These are phyloP conservation scores for Podospora appendiculata DNA, from an alignment of 495 filamentous ascomycete species.

Conservation along the genomic window DNA sequence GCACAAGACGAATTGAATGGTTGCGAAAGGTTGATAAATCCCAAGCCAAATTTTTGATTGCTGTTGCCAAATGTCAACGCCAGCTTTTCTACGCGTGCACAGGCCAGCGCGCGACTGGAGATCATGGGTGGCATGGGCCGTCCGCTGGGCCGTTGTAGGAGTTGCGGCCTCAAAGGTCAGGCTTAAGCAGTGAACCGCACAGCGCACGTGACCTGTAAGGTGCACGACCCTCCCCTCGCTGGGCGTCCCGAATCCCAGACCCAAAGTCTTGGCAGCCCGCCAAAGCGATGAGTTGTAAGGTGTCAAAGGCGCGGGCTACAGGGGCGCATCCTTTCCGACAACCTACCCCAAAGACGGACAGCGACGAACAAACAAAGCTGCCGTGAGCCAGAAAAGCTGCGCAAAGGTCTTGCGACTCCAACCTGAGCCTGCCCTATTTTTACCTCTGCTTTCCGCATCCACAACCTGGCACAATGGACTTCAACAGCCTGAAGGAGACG, in stretches of 20 bases:
- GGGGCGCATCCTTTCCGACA: not conserved
- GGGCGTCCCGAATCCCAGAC: not conserved
- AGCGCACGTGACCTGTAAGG: not conserved
- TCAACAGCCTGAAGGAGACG: constrained; percentile 74
- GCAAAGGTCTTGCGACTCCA: not conserved
- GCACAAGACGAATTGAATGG: constrained; percentile 16
- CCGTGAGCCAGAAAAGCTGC: not conserved
- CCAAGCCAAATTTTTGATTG: constrained; percentile 6
- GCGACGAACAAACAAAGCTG: not conserved
- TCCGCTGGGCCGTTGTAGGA: no score
- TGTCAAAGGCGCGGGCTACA: constrained; percentile 9
- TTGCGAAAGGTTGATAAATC: not conserved
- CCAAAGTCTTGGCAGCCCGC: not conserved
- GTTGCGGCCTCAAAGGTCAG: no score
- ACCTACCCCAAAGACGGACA: not conserved
- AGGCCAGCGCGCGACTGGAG: constrained; percentile 1
- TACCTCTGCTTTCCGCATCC: not conserved
- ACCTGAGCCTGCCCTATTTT: not conserved
- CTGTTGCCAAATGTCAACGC: not conserved
- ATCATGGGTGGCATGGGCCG: no score
- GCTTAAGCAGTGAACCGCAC: constrained; percentile 1
- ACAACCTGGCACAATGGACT: constrained; percentile 57
- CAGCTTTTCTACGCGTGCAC: constrained; percentile 4
- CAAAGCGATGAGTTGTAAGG: constrained; percentile 10
- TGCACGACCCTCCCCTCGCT: not conserved